Evolutionary conservation across 768 basidiomycete genomes (phyloP).

Genomic region (Lactarius hengduanensis): DNA sequence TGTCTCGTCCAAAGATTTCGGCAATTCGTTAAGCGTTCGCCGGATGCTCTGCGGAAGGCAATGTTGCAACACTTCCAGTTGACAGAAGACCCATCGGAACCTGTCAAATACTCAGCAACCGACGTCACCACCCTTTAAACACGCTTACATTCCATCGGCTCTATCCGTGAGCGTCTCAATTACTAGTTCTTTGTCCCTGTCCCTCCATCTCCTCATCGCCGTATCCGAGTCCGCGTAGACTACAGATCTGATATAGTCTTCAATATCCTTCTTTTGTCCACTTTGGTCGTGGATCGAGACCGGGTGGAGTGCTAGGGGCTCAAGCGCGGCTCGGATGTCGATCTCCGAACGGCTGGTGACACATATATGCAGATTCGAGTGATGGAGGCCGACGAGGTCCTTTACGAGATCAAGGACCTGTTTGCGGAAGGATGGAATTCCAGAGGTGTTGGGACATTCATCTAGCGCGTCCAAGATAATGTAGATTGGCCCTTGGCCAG

Average conservation of each 20-base stretch:
- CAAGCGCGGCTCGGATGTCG: not conserved
- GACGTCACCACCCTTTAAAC: not conserved
- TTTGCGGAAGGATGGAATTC: not conserved
- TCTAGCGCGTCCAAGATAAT: constrained; percentile 5
- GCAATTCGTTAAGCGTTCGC: not conserved
- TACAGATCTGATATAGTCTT: too few species aligned
- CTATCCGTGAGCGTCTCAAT: too few species aligned
- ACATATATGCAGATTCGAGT: not conserved
- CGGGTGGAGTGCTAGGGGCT: not conserved
- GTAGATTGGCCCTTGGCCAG: not conserved
- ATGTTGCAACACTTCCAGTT: not conserved
- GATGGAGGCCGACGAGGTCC: not conserved
- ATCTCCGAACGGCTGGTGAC: not conserved
- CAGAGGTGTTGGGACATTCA: constrained; percentile 2
- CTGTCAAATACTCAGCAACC: not conserved
- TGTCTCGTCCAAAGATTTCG: too few species aligned
- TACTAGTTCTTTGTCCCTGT: too few species aligned
- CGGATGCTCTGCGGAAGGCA: not conserved
- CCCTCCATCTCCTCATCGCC: too few species aligned
- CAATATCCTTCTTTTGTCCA: not conserved
- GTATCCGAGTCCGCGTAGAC: too few species aligned
- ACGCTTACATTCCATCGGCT: too few species aligned
- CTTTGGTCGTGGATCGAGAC: not conserved
- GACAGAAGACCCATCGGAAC: not conserved
- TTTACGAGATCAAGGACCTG: not conserved